Evolutionary conservation across 805 yeast species (phyloP).

Genomic region (Starmerella apicola): DNA sequence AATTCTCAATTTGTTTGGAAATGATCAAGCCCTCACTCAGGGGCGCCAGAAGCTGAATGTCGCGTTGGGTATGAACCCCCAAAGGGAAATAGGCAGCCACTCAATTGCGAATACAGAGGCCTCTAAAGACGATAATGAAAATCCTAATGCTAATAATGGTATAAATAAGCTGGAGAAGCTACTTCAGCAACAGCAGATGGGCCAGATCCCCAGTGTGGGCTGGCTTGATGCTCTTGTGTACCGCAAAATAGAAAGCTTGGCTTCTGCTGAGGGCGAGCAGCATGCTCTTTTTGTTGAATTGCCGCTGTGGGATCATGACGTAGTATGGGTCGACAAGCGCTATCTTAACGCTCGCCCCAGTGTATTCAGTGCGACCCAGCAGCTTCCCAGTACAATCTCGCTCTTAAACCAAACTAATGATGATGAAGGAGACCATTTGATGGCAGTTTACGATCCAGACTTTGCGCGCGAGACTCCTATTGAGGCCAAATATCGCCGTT

Average conservation of each 20-base stretch:
- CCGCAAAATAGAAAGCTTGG: conserved; percentile 37
- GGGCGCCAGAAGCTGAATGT: conserved; percentile 50
- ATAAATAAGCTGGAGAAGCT: conserved; percentile 41
- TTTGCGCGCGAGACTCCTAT: conserved; percentile 63
- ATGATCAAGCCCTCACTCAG: conserved; percentile 47
- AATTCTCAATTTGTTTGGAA: conserved; percentile 46
- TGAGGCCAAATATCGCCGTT: conserved; percentile 70
- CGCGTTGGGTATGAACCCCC: conserved; percentile 9
- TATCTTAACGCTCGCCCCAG: conserved; percentile 20
- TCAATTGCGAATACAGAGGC: too few species aligned
- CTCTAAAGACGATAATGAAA: not conserved
- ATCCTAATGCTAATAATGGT: conserved; percentile 20
- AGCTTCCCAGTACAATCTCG: conserved; percentile 20
- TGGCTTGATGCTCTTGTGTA: conserved; percentile 69
- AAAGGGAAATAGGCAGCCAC: too few species aligned
- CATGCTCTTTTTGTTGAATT: conserved; percentile 43
- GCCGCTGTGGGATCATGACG: conserved; percentile 57
- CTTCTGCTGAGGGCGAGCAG: conserved; percentile 18
- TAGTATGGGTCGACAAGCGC: conserved; percentile 47
- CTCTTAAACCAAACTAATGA: conserved; percentile 18
- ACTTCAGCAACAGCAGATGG: conserved; percentile 52
- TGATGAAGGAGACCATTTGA: conserved; percentile 18
- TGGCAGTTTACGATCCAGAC: conserved; percentile 55
- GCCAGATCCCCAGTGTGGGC: conserved; percentile 44
- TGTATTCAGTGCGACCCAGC: conserved; percentile 21